Evolutionary conservation across 139 green algal genomes (phyloP).

Genomic region (Medakamo hakoo): DNA sequence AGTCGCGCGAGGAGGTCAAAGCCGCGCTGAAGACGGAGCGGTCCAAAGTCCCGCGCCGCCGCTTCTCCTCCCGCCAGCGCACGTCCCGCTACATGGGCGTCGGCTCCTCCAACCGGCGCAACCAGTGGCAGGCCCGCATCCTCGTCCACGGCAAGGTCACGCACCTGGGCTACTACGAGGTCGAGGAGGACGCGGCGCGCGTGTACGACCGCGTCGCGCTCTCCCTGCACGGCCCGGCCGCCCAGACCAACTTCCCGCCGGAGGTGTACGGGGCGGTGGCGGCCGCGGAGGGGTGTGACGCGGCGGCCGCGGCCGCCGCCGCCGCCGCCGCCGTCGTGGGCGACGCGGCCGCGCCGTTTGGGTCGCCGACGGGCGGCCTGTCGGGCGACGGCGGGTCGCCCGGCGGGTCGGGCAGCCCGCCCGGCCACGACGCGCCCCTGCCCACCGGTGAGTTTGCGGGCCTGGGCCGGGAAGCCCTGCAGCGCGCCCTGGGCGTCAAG

Average conservation of each 20-base stretch:
- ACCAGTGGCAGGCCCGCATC: slow-evolving; percentile 65
- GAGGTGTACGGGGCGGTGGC: no score
- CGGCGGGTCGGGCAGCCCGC: no score
- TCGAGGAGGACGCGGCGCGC: slow-evolving; percentile 49
- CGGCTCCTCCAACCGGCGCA: slow-evolving; percentile 49
- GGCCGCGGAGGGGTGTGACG: no score
- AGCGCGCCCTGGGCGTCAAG: slow-evolving; percentile 55
- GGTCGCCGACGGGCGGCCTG: no score
- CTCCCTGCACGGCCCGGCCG: slow-evolving; percentile 32
- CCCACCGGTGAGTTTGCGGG: slow-evolving; percentile 23
- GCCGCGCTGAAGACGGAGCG: slow-evolving; percentile 51
- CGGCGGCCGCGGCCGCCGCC: no score
- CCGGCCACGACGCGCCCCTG: no score
- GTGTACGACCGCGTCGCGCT: slow-evolving; percentile 51
- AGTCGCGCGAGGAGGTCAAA: slow-evolving; percentile 54
- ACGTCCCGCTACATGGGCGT: slow-evolving; percentile 52
- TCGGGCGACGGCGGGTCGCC: no score
- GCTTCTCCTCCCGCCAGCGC: slow-evolving; percentile 36
- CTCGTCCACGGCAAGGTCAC: slow-evolving; percentile 61
- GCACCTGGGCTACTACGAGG: slow-evolving; percentile 50
- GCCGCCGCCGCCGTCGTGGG: no score
- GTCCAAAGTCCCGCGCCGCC: slow-evolving; percentile 35
- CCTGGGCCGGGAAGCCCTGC: slow-evolving; percentile 43
- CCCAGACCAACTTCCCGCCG: slow-evolving; percentile 48
- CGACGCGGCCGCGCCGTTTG: slow-evolving; percentile 7